Percentiles rank a stretch among this genome's conserved stretches.
These are phyloP conservation scores for Platanus orientalis DNA, from an alignment of 164 flowering plant genomes.

Conservation along the genomic window DNA sequence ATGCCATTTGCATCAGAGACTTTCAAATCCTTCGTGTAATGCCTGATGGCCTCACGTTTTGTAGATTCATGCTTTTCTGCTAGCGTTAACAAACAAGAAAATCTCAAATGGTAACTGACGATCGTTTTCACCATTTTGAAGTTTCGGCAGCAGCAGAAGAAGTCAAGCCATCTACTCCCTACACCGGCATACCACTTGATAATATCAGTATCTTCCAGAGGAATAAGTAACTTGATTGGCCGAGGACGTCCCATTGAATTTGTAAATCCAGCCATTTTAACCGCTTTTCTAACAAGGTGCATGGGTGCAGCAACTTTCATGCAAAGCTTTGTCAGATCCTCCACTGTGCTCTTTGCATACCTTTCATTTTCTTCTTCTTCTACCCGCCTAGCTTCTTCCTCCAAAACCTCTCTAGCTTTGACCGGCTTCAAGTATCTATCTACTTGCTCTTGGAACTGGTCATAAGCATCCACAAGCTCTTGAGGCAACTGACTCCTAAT, in stretches of 20 bases:
- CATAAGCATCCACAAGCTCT: constrained; percentile 78
- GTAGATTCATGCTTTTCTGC: constrained; percentile 90
- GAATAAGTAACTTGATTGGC: constrained; percentile 64
- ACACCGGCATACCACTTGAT: constrained; percentile 95
- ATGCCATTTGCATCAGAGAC: constrained; percentile 36
- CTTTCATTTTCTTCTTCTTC: constrained; percentile 53
- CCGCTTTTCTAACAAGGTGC: constrained; percentile 62
- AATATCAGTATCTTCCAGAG: constrained; percentile 82
- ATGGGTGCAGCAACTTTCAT: constrained; percentile 82
- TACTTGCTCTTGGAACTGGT: constrained; percentile 71
- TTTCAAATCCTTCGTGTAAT: constrained; percentile 80
- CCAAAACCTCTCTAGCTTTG: constrained; percentile 45
- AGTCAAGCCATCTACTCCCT: constrained; percentile 88
- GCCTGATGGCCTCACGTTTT: constrained; percentile 71
- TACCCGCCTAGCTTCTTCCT: constrained; percentile 44
- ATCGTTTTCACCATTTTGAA: constrained; percentile 69
- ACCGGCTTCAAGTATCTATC: constrained; percentile 63
- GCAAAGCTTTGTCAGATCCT: constrained; percentile 69
- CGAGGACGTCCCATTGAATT: constrained; percentile 95
- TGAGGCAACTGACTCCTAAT: constrained; percentile 80
- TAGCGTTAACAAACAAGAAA: constrained; percentile 85
- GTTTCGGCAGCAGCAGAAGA: constrained; percentile 84
- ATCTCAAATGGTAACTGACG: constrained; percentile 81
- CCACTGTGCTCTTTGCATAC: constrained; percentile 62
- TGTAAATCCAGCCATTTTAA: constrained; percentile 76